Conservation (phyloP, 371 early-diverging fungal species). For the Lichtheimia corymbifera region DNA sequence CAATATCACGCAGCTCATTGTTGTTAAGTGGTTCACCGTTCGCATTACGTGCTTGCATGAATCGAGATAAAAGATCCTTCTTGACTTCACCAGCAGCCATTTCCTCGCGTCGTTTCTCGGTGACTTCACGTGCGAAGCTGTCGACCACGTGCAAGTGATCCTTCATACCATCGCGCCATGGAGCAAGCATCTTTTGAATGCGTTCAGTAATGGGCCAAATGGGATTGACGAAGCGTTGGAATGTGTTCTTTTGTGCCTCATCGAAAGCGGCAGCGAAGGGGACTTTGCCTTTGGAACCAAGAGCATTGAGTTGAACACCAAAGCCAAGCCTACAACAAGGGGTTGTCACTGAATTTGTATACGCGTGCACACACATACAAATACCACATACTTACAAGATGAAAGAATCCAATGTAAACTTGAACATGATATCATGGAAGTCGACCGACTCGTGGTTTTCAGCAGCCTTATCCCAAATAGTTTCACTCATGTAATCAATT, state of each 20-base stretch:
- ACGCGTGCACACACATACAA: background rate
- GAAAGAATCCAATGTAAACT: slow-evolving; percentile 56
- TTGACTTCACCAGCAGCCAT: slow-evolving; percentile 21
- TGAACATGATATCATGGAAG: slow-evolving; percentile 43
- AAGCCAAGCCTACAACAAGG: slow-evolving; percentile 40
- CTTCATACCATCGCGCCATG: slow-evolving; percentile 27
- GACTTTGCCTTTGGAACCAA: slow-evolving; percentile 27
- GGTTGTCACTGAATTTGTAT: background rate
- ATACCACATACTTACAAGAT: slow-evolving; percentile 31
- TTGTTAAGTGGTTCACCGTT: slow-evolving; percentile 52
- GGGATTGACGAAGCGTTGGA: slow-evolving; percentile 47
- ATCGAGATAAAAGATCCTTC: slow-evolving; percentile 57
- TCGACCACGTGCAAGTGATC: slow-evolving; percentile 44
- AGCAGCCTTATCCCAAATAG: slow-evolving; percentile 34
- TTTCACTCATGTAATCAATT: slow-evolving; percentile 22
- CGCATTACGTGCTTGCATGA: slow-evolving; percentile 57
- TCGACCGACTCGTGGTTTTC: slow-evolving; percentile 30
- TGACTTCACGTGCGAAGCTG: slow-evolving; percentile 44
- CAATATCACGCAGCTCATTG: slow-evolving; percentile 56
- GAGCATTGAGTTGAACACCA: slow-evolving; percentile 38
- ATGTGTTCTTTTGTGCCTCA: slow-evolving; percentile 33
- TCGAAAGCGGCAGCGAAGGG: slow-evolving; percentile 64
- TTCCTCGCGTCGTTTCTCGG: slow-evolving; percentile 37
- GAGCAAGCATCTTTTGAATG: slow-evolving; percentile 11
- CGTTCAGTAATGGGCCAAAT: slow-evolving; percentile 31